phyloP scores from a whole-genome alignment of 2,329 filamentous ascomycete genomes.

The Drechslerella dactyloides region DNA sequence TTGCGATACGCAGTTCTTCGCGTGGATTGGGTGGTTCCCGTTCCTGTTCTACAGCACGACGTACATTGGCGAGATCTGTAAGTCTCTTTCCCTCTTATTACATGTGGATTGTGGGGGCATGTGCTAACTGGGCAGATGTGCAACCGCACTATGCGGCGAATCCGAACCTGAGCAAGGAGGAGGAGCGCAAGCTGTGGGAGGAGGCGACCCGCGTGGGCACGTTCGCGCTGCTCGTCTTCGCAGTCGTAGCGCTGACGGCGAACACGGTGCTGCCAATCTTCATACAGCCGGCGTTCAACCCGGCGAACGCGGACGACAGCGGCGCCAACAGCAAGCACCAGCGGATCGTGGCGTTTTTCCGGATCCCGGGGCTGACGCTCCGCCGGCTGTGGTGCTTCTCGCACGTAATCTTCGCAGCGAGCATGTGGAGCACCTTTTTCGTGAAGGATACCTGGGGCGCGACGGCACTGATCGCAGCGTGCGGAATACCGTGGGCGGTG shows the following conservation, averaged over 20 bases:
- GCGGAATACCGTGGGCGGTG: conserved; percentile 90
- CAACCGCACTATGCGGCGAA: conserved; percentile 79
- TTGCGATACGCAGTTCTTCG: conserved; percentile 80
- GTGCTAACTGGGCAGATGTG: conserved; percentile 62
- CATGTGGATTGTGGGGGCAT: background rate
- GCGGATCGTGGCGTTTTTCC: conserved; percentile 66
- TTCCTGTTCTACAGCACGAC: conserved; percentile 95
- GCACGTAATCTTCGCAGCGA: conserved; percentile 78
- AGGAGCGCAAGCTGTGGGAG: conserved; percentile 82
- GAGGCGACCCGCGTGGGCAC: conserved; percentile 84
- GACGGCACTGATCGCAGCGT: conserved; percentile 76
- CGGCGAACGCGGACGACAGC: conserved; percentile 53
- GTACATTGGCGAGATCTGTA: conserved; percentile 84
- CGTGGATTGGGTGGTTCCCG: conserved; percentile 95
- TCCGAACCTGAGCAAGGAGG: conserved; percentile 74
- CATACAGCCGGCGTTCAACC: conserved; percentile 77
- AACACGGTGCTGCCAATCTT: conserved; percentile 86
- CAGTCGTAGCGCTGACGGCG: conserved; percentile 78
- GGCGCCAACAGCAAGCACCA: conserved; percentile 55
- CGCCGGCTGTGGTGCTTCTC: conserved; percentile 86
- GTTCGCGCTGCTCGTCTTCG: conserved; percentile 86
- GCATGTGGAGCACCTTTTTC: conserved; percentile 84
- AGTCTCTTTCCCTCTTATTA: conserved; percentile 2
- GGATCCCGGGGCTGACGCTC: conserved; percentile 83
- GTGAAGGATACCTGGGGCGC: conserved; percentile 74